Conservation (phyloP, 768 basidiomycete genomes). For the Panus rudis region DNA sequence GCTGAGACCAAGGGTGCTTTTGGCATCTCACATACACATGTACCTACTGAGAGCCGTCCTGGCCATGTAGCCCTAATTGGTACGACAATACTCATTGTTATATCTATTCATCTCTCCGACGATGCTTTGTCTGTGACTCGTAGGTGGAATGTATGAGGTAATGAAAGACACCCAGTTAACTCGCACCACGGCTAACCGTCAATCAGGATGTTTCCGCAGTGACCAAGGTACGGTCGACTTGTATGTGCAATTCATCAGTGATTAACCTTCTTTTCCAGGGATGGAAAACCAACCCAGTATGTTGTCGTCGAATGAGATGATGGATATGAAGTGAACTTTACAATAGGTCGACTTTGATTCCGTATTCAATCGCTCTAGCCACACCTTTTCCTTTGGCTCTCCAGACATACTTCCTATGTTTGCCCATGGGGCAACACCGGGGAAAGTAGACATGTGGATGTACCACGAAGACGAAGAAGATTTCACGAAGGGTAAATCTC, state of each 20-base stretch:
- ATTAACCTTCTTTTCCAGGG: conserved; percentile 49
- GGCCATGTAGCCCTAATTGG: conserved; percentile 88
- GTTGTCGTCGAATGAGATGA: conserved; percentile 7
- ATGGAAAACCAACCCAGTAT: conserved; percentile 80
- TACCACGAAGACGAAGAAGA: conserved; percentile 78
- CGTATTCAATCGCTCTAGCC: conserved; percentile 74
- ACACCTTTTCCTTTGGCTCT: conserved; percentile 78
- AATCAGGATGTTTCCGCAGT: conserved; percentile 84
- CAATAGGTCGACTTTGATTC: conserved; percentile 72
- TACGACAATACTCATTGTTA: conserved; percentile 18
- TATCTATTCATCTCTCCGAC: too few relatives aligned
- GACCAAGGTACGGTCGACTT: conserved; percentile 47
- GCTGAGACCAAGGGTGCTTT: conserved; percentile 63
- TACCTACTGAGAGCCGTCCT: conserved; percentile 83
- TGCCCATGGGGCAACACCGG: conserved; percentile 59
- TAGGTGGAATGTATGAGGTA: conserved; percentile 88
- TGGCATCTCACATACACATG: conserved; percentile 79
- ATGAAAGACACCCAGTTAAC: too few relatives aligned
- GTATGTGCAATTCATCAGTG: too few relatives aligned
- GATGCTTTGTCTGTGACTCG: not conserved
- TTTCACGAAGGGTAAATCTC: conserved; percentile 66
- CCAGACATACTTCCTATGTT: conserved; percentile 92
- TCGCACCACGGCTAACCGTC: too few relatives aligned
- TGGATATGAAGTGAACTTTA: not conserved
- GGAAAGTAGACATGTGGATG: conserved; percentile 67